Evolutionary conservation across 495 filamentous ascomycete genomes (phyloP), one percentile per base, ranked within the genome.

Genomic region (Aspergillus incahuasiensis): DNA sequence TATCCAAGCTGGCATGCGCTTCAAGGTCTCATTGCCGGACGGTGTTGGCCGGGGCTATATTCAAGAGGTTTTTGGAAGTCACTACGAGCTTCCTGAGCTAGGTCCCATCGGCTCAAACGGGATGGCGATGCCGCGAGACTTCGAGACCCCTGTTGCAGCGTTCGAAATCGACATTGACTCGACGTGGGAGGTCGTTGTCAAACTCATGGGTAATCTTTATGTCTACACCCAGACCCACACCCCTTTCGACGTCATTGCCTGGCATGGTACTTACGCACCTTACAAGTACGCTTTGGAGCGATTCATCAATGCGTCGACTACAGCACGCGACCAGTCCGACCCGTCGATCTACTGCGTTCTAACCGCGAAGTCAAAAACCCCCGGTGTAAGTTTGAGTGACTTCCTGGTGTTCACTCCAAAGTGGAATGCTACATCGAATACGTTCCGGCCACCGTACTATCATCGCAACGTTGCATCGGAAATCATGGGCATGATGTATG

Each of bases 191-290:
- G 69, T 77, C 43, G 55, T 77, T 7, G 77, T 77, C 50, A 79
- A 79, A 58, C 69, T 80, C 39, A 73, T 69, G 18, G 75, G 75
- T 16, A 75, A 74, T 55, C 71, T 77, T 54, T 80, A 76, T 59
- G 66, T 65, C 41, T 73, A 68, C 46, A 74, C 61, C 8, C 78
- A 80, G 59, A 67, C 74, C 42, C 78, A 80, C 58, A 73, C 62
- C 15, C 76, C 75, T 1, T 80, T 79, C 46, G 78, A 80, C 51
- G 78, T 79, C 6, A 74, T 79, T 6, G 77, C 77, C 6, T 80
- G 76, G 76, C 75, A 80, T 51, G 76, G 76, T 18, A 79, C 74
- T 58, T 77, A 78, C 48, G 74, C 39, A 42, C 39, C 44, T 16
- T 47, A 47, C 20, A 47, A 47, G 5, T 47, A 47, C 22, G 44